Evolutionary conservation across 768 basidiomycete genomes (phyloP).

Genomic region (Trametes cubensis): DNA sequence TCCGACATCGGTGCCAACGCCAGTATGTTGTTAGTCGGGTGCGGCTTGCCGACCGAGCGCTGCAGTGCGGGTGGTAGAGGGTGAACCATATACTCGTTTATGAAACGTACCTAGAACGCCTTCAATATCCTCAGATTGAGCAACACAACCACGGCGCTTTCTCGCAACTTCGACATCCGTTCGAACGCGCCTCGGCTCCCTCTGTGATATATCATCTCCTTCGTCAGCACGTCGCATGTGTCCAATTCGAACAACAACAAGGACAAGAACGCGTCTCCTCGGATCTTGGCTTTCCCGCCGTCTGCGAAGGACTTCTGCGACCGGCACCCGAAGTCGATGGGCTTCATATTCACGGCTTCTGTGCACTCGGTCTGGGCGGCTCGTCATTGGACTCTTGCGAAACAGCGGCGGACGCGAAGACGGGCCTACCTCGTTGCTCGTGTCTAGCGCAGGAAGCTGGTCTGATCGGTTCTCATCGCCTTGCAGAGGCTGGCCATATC

Average conservation of each 20-base stretch:
- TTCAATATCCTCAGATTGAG: slow-evolving; percentile 87
- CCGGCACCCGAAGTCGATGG: slow-evolving; percentile 77
- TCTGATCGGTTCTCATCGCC: slow-evolving; percentile 31
- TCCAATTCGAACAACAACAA: slow-evolving; percentile 91
- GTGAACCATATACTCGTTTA: background rate
- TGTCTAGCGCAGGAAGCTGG: slow-evolving; percentile 25
- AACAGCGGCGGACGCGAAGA: slow-evolving; percentile 10
- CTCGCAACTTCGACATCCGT: slow-evolving; percentile 77
- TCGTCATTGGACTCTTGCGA: slow-evolving; percentile 37
- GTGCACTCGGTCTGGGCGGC: slow-evolving; percentile 56
- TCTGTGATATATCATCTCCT: slow-evolving; percentile 75
- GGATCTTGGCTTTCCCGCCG: slow-evolving; percentile 57
- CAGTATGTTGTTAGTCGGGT: slow-evolving; percentile 82
- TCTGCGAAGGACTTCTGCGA: slow-evolving; percentile 53
- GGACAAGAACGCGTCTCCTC: slow-evolving; percentile 84
- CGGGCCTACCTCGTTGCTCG: slow-evolving; percentile 4
- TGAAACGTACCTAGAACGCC: slow-evolving; percentile 70
- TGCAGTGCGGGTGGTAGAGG: slow-evolving; percentile 24
- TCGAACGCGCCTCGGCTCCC: slow-evolving; percentile 95
- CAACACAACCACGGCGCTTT: slow-evolving; percentile 89
- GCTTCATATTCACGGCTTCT: slow-evolving; percentile 84
- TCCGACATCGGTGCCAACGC: slow-evolving; percentile 86
- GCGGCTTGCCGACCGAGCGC: slow-evolving; percentile 59
- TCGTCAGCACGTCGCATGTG: slow-evolving; percentile 56
- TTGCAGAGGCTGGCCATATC: slow-evolving; percentile 42